Conservation (phyloP, 495 filamentous ascomycete genomes). For the Rusavskia elegans region DNA sequence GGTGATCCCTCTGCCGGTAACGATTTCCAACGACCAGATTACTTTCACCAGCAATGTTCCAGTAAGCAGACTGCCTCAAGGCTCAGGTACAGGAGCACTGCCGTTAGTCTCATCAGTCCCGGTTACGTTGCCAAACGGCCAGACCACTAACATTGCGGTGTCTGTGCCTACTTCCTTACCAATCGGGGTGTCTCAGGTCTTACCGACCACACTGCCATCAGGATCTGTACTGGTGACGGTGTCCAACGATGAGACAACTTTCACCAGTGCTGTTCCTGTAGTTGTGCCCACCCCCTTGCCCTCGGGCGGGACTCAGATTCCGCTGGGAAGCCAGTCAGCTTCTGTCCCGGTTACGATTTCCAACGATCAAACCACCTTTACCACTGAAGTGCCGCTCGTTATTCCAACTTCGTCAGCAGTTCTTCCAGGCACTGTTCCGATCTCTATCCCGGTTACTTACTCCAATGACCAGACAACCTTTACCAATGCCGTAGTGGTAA, state of each 20-base stretch:
- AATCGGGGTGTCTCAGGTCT: no score
- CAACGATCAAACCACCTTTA: constrained; percentile 2
- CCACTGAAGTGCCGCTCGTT: not conserved
- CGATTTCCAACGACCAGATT: not conserved
- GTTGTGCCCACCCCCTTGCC: not conserved
- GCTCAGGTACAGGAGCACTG: not conserved
- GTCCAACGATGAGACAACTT: constrained; percentile 1
- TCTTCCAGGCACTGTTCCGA: not conserved
- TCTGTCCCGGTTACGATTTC: not conserved
- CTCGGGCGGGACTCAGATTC: no score
- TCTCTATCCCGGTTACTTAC: not conserved
- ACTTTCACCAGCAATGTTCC: not conserved
- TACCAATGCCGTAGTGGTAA: not conserved
- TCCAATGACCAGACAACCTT: constrained; percentile 4
- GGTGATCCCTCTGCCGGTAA: not conserved
- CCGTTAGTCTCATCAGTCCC: not conserved
- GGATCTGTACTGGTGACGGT: not conserved
- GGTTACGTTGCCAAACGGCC: not conserved
- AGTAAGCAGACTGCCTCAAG: not conserved
- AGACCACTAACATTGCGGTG: not conserved
- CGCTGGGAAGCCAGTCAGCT: not conserved
- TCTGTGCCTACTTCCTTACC: no score
- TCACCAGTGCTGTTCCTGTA: not conserved
- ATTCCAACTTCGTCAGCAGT: not conserved
- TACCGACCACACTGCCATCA: not conserved